These are phyloP conservation scores for Aspergillus fructus DNA, from an alignment of 2,329 filamentous ascomycete genomes.

Conservation along the genomic window DNA sequence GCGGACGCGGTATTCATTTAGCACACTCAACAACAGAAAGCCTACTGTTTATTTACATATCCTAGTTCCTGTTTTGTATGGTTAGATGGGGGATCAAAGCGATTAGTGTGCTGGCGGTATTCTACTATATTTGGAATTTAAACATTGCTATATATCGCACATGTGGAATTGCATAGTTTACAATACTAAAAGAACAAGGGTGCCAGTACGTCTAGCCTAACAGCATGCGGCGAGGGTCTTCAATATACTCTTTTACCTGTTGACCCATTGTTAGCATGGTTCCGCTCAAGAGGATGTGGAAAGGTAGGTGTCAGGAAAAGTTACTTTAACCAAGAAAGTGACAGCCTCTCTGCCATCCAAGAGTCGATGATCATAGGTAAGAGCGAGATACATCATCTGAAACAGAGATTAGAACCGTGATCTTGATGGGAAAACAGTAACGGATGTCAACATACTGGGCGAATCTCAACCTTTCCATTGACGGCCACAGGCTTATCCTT, in stretches of 20 bases:
- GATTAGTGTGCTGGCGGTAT: background rate
- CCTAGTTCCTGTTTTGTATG: background rate
- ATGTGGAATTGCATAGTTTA: slow-evolving; percentile 25
- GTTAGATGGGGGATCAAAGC: background rate
- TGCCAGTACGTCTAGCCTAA: slow-evolving; percentile 45
- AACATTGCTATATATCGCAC: slow-evolving; percentile 11
- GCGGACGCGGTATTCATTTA: background rate
- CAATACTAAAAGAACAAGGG: slow-evolving; percentile 15
- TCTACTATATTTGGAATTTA: background rate
- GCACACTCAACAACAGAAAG: background rate
- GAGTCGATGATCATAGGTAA: slow-evolving; percentile 96
- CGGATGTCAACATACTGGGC: slow-evolving; percentile 57
- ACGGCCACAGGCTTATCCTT: slow-evolving; percentile 89
- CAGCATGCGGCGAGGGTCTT: slow-evolving; percentile 91
- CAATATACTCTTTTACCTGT: slow-evolving; percentile 87
- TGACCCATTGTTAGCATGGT: slow-evolving; percentile 13
- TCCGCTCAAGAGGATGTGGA: background rate
- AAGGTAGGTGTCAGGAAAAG: slow-evolving; percentile 10
- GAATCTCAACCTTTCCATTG: slow-evolving; percentile 90
- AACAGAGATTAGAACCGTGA: background rate
- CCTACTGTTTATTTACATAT: background rate
- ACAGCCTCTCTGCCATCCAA: slow-evolving; percentile 94
- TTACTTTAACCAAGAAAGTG: slow-evolving; percentile 84
- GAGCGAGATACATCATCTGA: slow-evolving; percentile 95
- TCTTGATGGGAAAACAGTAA: slow-evolving; percentile 11